phyloP scores from a whole-genome alignment of 352 stramenopile genomes.

The Phytophthora chlamydospora region DNA sequence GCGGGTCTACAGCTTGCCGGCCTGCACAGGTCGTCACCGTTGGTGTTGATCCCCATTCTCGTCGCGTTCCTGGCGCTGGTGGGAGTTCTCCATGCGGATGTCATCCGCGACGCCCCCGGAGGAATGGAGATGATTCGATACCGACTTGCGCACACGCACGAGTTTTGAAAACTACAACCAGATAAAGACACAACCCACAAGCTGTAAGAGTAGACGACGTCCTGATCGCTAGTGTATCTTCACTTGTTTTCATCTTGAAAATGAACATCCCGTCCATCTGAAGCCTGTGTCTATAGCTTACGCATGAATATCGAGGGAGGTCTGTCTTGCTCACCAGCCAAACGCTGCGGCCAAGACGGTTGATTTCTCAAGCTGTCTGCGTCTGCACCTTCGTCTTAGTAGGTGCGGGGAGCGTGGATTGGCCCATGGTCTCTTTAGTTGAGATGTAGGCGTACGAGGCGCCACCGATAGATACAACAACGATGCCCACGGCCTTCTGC shows the following conservation, averaged over 20 bases:
- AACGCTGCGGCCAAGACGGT: conserved; percentile 3
- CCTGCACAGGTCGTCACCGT: conserved; percentile 56
- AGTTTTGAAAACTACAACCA: conserved; percentile 18
- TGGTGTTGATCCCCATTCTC: conserved; percentile 77
- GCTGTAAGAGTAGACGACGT: conserved; percentile 16
- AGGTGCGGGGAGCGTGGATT: conserved; percentile 46
- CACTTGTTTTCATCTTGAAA: conserved; percentile 16
- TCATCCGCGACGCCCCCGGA: conserved; percentile 54
- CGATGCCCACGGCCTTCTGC: conserved; percentile 74
- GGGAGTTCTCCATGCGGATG: conserved; percentile 57
- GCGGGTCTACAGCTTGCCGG: conserved; percentile 22
- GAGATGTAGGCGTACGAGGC: conserved; percentile 81
- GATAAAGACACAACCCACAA: conserved; percentile 13
- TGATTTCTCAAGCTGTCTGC: conserved; percentile 25
- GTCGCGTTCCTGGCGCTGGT: conserved; percentile 59
- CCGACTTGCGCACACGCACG: conserved; percentile 44
- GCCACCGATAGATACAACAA: conserved; percentile 70
- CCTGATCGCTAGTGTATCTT: conserved; percentile 20
- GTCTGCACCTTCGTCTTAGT: conserved; percentile 33
- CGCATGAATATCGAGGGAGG: conserved; percentile 23
- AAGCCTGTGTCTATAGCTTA: conserved; percentile 32
- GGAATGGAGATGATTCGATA: conserved; percentile 41
- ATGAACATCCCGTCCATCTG: conserved; percentile 23
- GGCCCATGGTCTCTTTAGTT: conserved; percentile 71
- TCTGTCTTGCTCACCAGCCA: conserved; percentile 8